Percentiles rank a stretch among this genome's conserved stretches.
These are phyloP conservation scores for Stellera chamaejasme DNA, from an alignment of 345 rosid species.

Conservation along the genomic window DNA sequence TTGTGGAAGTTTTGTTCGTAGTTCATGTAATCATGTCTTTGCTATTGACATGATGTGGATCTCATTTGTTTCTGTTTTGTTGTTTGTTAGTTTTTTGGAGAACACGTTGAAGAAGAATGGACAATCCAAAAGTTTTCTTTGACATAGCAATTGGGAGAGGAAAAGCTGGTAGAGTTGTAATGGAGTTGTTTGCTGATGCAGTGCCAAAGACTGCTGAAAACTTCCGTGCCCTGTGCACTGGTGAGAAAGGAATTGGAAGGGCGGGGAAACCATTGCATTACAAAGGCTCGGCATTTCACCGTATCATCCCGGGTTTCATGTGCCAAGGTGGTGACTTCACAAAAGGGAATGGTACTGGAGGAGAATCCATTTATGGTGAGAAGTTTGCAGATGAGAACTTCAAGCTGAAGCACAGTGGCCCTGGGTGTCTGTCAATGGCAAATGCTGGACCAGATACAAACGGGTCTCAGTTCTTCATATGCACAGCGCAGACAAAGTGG, in stretches of 20 bases:
- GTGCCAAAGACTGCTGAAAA: slow-evolving; percentile 74
- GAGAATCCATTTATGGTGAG: slow-evolving; percentile 66
- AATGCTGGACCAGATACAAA: slow-evolving; percentile 68
- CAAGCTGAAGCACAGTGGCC: slow-evolving; percentile 60
- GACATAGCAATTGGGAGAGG: slow-evolving; percentile 59
- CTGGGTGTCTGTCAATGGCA: slow-evolving; percentile 76
- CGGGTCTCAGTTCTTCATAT: slow-evolving; percentile 90
- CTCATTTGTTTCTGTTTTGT: neutral
- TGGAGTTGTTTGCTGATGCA: slow-evolving; percentile 72
- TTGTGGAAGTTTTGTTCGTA: too few species aligned
- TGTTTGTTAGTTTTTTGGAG: slow-evolving; percentile 18
- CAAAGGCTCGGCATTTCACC: slow-evolving; percentile 78
- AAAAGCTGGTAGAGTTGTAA: slow-evolving; percentile 60
- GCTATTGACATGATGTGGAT: too few species aligned
- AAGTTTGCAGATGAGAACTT: slow-evolving; percentile 81
- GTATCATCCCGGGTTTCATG: slow-evolving; percentile 84
- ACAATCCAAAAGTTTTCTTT: slow-evolving; percentile 73
- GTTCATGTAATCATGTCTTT: neutral
- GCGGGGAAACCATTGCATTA: slow-evolving; percentile 57
- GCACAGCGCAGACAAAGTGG: slow-evolving; percentile 68
- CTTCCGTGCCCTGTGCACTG: slow-evolving; percentile 73
- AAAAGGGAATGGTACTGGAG: slow-evolving; percentile 83
- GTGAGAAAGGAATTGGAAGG: slow-evolving; percentile 64
- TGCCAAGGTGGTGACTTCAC: slow-evolving; percentile 95
- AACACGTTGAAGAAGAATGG: slow-evolving; percentile 17